Evolutionary conservation across 1,284 basidiomycete genomes (phyloP), one percentile per base, ranked within the genome.

Genomic region (Ustanciosporium gigantosporum): DNA sequence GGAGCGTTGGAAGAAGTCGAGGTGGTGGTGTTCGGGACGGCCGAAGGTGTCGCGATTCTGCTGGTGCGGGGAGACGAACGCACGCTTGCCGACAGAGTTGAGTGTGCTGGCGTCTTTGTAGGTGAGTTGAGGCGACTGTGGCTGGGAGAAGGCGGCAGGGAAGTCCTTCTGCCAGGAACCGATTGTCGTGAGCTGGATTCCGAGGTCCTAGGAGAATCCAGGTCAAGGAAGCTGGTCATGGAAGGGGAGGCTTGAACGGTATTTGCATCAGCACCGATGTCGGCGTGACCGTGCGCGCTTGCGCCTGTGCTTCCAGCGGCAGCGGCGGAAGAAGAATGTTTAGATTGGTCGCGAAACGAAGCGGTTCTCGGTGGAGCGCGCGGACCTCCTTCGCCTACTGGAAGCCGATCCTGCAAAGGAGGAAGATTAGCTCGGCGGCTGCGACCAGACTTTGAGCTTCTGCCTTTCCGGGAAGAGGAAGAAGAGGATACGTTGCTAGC

Each of bases 211-310:
- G 61, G 56, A 27, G 61, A 59, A n/a, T 59, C 56, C 19, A 65
- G 61, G 24, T 65, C 56, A 21, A 58, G 44, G 25, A 58, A 57
- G 39, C 61, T 60, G 2, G 50, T 51, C 51, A 66, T 47, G 22
- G 51, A 49, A 22, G 62, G 62, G 16, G 62, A 60, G 0, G 56
- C 38, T 7, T 41, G 47, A 17, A 31, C 41, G 3, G 20, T 31
- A 21, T 23, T 46, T 6, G 55, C 45, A 20, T 56, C 57, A 2
- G 42, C 20, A 4, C 56, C 62, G 14, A 66, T 43, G 31, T 66
- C 62, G 15, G 51, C 62, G 39, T 66, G 45, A 0, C 48, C 52
- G 7, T 45, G 25, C 21, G 25, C 29, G 17, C 62, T 49, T 3
- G n/a, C n/a, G n/a, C n/a, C n/a, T n/a, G n/a, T n/a, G n/a, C n/a